Evolutionary conservation across 805 yeast genomes (phyloP).

Genomic region (Ogataea degrootiae): DNA sequence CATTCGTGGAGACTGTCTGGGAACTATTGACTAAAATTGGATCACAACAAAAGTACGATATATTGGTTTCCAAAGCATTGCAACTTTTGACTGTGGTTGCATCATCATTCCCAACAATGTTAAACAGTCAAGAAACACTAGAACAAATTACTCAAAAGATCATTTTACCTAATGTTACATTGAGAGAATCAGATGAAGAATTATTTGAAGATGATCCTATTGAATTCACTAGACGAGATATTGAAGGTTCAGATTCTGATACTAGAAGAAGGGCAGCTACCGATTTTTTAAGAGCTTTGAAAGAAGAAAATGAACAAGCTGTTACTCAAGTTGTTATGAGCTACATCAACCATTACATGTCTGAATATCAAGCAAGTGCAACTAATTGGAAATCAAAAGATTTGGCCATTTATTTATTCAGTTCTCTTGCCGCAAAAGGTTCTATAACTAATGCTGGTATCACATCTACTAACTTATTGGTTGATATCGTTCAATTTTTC

Average conservation of each 20-base stretch:
- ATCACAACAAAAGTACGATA: constrained; percentile 72
- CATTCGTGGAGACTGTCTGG: constrained; percentile 84
- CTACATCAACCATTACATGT: constrained; percentile 65
- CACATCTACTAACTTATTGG: constrained; percentile 73
- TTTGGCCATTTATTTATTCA: constrained; percentile 77
- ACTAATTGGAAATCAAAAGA: constrained; percentile 82
- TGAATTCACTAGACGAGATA: constrained; percentile 83
- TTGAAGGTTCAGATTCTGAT: constrained; percentile 93
- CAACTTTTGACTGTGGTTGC: constrained; percentile 80
- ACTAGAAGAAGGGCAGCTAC: constrained; percentile 92
- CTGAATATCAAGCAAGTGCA: constrained; percentile 38
- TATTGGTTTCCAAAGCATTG: constrained; percentile 75
- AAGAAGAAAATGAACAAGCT: constrained; percentile 66
- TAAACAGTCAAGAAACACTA: constrained; percentile 55
- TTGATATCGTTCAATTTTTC: constrained; percentile 87
- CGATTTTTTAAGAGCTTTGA: constrained; percentile 82
- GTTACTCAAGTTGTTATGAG: constrained; percentile 72
- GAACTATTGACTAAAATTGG: constrained; percentile 61
- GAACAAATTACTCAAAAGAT: constrained; percentile 77
- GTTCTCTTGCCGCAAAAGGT: constrained; percentile 90
- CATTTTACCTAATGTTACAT: constrained; percentile 79
- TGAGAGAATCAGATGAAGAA: constrained; percentile 88
- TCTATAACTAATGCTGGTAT: constrained; percentile 83
- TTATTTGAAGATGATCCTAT: constrained; percentile 96
- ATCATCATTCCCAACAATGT: constrained; percentile 60